Conservation (phyloP, 345 rosid species). For the Eucalyptus caleyi region DNA sequence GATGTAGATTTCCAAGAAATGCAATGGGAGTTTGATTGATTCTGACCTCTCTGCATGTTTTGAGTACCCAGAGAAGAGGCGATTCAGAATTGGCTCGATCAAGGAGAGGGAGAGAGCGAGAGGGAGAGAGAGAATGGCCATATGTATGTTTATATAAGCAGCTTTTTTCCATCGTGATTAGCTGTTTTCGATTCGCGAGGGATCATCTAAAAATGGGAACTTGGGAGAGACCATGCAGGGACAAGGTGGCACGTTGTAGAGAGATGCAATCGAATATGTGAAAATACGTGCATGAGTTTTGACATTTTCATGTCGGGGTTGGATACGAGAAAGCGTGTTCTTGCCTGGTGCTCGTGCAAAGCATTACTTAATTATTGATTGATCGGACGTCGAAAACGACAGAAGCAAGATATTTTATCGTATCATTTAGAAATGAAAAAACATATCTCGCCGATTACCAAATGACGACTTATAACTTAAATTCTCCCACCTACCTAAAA, state of each 20-base stretch:
- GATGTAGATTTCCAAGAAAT: background rate
- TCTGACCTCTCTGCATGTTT: slow-evolving; percentile 44
- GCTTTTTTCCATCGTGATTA: background rate
- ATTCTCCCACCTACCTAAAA: background rate
- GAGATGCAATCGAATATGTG: background rate
- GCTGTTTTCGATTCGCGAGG: background rate
- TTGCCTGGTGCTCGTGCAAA: background rate
- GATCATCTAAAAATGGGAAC: background rate
- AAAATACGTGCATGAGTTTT: background rate
- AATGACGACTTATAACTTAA: background rate
- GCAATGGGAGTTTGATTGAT: background rate
- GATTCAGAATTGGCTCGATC: background rate
- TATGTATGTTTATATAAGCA: background rate
- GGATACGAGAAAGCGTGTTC: background rate
- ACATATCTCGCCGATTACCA: background rate
- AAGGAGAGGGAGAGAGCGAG: background rate
- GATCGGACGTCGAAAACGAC: background rate
- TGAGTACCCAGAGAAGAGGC: background rate
- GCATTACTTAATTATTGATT: background rate
- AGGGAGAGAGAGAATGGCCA: background rate
- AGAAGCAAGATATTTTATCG: background rate
- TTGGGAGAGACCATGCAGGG: background rate
- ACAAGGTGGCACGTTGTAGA: background rate
- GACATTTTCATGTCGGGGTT: background rate
- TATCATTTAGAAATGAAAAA: background rate